Percentiles rank a stretch among this genome's conserved stretches.
These are phyloP conservation scores for Penicillium sp. DNA, from an alignment of 2,329 filamentous ascomycete genomes.

Conservation along the genomic window DNA sequence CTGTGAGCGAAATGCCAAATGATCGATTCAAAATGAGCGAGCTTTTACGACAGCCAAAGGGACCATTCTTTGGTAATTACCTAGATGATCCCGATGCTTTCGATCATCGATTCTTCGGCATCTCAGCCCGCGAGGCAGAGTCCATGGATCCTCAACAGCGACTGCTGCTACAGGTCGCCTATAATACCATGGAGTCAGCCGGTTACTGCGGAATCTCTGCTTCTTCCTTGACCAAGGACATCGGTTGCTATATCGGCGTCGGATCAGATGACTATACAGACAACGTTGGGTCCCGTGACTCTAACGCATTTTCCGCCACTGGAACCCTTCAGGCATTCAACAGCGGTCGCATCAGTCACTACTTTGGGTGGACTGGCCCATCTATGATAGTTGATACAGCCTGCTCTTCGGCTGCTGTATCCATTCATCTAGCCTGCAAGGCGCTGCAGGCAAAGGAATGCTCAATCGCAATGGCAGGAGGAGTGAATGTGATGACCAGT, in stretches of 20 bases:
- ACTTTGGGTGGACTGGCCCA: slow-evolving; percentile 49
- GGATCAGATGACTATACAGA: slow-evolving; percentile 30
- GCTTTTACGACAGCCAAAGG: neutral
- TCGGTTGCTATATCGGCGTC: slow-evolving; percentile 34
- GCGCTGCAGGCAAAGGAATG: slow-evolving; percentile 28
- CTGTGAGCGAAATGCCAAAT: neutral
- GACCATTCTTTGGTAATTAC: neutral
- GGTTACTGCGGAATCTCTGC: slow-evolving; percentile 26
- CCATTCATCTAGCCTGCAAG: slow-evolving; percentile 28
- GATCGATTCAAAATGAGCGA: slow-evolving; percentile 1
- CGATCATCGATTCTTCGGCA: slow-evolving; percentile 32
- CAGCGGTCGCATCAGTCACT: slow-evolving; percentile 42
- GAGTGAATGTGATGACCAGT: slow-evolving; percentile 35
- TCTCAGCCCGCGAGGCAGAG: slow-evolving; percentile 22
- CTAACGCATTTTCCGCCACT: slow-evolving; percentile 31
- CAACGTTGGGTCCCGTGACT: slow-evolving; percentile 28
- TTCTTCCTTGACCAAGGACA: neutral
- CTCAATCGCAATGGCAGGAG: slow-evolving; percentile 36
- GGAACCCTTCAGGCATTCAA: slow-evolving; percentile 21
- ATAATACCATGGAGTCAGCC: slow-evolving; percentile 34
- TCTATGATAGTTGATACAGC: slow-evolving; percentile 46
- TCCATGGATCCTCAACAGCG: slow-evolving; percentile 13
- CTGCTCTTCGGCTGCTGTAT: slow-evolving; percentile 46
- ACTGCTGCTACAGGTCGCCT: slow-evolving; percentile 30
- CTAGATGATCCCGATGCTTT: slow-evolving; percentile 15